Evolutionary conservation across 768 basidiomycete species (phyloP).

Genomic region (Suillus spraguei): DNA sequence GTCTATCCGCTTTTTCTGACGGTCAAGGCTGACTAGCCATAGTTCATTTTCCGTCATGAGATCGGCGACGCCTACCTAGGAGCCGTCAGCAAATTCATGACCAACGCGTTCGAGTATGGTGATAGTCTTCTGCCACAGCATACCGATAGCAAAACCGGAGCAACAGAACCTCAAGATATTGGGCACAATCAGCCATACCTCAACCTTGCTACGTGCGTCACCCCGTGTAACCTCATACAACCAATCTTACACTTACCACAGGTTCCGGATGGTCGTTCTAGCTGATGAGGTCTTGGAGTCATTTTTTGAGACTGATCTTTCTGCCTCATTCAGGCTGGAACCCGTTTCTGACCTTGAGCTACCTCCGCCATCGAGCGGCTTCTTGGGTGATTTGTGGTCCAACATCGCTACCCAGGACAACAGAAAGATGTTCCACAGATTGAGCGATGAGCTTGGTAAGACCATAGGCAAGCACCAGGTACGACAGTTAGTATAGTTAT

Average conservation of each 20-base stretch:
- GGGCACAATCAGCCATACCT: conserved; percentile 89
- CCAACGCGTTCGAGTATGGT: conserved; percentile 97
- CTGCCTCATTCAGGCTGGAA: conserved; percentile 83
- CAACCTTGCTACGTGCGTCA: conserved; percentile 78
- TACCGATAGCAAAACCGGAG: conserved; percentile 35
- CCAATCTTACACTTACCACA: conserved; percentile 30
- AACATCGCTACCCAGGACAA: conserved; percentile 90
- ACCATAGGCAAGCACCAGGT: conserved; percentile 93
- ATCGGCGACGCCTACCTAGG: conserved; percentile 96
- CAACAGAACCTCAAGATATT: conserved; percentile 47
- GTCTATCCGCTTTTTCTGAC: conserved; percentile 23
- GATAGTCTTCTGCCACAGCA: conserved; percentile 78
- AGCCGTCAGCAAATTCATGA: conserved; percentile 95
- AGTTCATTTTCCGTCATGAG: conserved; percentile 99
- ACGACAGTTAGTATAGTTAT: conserved; percentile 16
- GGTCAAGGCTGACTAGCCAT: conserved; percentile 12
- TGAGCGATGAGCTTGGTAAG: conserved; percentile 94
- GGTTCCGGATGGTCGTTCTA: conserved; percentile 98
- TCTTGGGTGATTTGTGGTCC: conserved; percentile 86
- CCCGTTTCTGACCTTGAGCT: conserved; percentile 69
- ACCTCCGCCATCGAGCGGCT: conserved; percentile 55
- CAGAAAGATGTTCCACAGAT: conserved; percentile 89
- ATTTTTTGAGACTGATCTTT: conserved; percentile 94
- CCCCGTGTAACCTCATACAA: conserved; percentile 2
- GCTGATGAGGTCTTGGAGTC: conserved; percentile 96